Percentiles rank a stretch among this genome's conserved stretches.
Evolutionary conservation across 148 eudicot genomes (phyloP).

Genomic region (Pouteria glomerata): DNA sequence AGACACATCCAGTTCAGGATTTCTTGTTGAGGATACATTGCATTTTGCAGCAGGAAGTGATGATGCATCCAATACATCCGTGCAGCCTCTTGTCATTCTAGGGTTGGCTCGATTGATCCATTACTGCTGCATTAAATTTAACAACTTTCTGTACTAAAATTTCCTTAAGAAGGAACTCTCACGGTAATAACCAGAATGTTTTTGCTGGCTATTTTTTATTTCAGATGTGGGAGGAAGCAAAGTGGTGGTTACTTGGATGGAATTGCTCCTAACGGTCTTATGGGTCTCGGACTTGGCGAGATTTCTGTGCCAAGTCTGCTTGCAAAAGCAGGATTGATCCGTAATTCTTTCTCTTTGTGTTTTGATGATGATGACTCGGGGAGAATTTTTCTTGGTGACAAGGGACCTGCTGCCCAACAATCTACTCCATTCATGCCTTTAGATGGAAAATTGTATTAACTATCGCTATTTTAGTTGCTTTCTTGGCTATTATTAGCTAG

Average conservation of each 20-base stretch:
- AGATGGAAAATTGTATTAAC: constrained; percentile 58
- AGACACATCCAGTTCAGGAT: constrained; percentile 78
- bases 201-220: neutral
- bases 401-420: constrained; percentile 51
- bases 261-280: constrained; percentile 88
- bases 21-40: constrained; percentile 77
- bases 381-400: constrained; percentile 80
- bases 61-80: constrained; percentile 40
- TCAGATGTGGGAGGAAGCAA: constrained; percentile 91
- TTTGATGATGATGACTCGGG: constrained; percentile 75
- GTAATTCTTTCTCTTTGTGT: constrained; percentile 81
- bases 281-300: constrained; percentile 87
- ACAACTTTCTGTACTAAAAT: neutral
- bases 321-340: constrained; percentile 72
- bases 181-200: neutral
- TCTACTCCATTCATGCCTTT: constrained; percentile 65
- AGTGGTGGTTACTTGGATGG: constrained; percentile 87
- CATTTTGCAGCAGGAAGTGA: constrained; percentile 59
- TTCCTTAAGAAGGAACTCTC: neutral
- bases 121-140: constrained; percentile 1
- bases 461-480: neutral
- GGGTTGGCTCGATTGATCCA: constrained; percentile 42
- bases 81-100: constrained; percentile 59
- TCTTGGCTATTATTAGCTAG: neutral
- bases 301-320: constrained; percentile 79